Conservation (phyloP, 805 yeast genomes). For the Ogataea nonfermentans region DNA sequence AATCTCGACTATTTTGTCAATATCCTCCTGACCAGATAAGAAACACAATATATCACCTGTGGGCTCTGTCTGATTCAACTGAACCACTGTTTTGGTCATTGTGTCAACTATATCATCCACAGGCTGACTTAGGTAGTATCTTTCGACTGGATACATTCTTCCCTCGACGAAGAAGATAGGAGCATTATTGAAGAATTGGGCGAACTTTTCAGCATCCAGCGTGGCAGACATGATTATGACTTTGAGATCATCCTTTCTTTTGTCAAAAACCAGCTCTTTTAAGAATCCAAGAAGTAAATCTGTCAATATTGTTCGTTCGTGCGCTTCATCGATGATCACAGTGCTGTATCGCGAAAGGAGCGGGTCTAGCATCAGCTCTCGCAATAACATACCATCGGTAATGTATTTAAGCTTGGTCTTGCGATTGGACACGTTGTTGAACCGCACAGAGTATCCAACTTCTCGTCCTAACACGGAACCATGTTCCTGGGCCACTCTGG, state of each 20-base stretch:
- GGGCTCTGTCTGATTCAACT: constrained; percentile 74
- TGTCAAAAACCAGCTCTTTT: constrained; percentile 54
- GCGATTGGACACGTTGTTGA: constrained; percentile 61
- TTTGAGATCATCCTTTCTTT: constrained; percentile 50
- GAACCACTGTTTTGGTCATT: constrained; percentile 68
- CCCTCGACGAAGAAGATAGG: constrained; percentile 91
- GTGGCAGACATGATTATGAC: constrained; percentile 96
- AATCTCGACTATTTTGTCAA: constrained; percentile 74
- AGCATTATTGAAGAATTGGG: constrained; percentile 71
- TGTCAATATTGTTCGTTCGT: constrained; percentile 90
- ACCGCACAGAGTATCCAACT: constrained; percentile 93
- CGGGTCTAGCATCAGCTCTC: constrained; percentile 83
- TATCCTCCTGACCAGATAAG: constrained; percentile 96
- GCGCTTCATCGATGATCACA: constrained; percentile 92
- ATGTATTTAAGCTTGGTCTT: constrained; percentile 76
- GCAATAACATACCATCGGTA: constrained; percentile 95
- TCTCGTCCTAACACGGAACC: constrained; percentile 74
- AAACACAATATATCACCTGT: constrained; percentile 92
- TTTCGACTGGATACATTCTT: constrained; percentile 78
- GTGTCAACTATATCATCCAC: constrained; percentile 84
- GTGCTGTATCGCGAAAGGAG: constrained; percentile 64
- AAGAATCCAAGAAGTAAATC: constrained; percentile 88
- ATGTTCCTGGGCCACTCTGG: constrained; percentile 86
- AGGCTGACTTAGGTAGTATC: constrained; percentile 60
- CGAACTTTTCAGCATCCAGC: constrained; percentile 83